Percentiles rank a stretch among this genome's conserved stretches.
Conservation (phyloP, 768 basidiomycete species). For the Leccinum pellstonianum region DNA sequence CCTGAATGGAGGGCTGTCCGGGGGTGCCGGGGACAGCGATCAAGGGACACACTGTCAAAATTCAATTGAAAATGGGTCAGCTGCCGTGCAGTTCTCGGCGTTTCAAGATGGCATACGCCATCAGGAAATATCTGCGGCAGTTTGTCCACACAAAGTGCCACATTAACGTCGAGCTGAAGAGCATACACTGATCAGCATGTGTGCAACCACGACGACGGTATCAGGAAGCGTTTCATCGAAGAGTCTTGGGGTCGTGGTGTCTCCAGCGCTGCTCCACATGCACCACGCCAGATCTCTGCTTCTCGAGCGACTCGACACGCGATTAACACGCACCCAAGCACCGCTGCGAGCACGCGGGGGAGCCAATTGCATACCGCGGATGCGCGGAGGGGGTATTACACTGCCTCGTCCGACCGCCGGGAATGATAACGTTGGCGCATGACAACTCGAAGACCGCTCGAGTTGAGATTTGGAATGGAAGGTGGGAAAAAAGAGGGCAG, state of each 20-base stretch:
- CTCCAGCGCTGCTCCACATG: not conserved
- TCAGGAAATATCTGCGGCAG: not conserved
- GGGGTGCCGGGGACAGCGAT: not conserved
- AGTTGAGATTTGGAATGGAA: not conserved
- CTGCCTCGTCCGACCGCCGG: not conserved
- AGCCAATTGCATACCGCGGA: not conserved
- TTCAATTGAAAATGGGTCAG: not conserved
- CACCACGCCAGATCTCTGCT: not conserved
- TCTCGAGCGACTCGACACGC: not conserved
- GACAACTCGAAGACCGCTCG: not conserved
- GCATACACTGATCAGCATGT: not conserved
- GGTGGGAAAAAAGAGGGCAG: not conserved
- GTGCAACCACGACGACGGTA: not conserved
- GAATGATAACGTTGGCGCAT: not conserved
- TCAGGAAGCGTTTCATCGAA: not conserved
- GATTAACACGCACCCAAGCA: not conserved
- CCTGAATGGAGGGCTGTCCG: not conserved
- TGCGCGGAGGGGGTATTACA: not conserved
- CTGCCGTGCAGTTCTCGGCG: not conserved
- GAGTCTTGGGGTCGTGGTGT: not conserved
- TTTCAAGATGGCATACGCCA: not conserved
- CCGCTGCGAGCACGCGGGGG: not conserved
- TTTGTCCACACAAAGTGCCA: not conserved
- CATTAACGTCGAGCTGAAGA: not conserved
- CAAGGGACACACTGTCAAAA: not conserved